Conservation (phyloP, 2,329 filamentous ascomycete genomes). For the Ramularia collo-cygni region DNA sequence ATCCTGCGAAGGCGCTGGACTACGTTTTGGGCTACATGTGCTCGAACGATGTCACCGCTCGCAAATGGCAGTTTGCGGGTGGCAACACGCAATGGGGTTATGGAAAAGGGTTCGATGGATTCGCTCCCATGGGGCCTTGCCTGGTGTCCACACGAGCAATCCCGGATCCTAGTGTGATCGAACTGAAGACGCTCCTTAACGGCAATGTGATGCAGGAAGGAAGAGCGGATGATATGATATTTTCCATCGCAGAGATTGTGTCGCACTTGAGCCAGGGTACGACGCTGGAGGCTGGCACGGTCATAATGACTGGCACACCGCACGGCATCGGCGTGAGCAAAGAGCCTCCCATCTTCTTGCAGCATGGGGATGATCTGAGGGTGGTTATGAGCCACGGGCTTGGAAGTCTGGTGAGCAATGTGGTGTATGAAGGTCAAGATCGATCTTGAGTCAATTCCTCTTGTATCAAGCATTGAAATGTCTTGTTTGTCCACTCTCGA, state of each 20-base stretch:
- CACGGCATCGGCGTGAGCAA: slow-evolving; percentile 17
- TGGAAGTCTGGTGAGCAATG: slow-evolving; percentile 9
- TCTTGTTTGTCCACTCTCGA: no score
- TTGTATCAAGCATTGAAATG: no score
- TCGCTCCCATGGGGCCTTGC: slow-evolving; percentile 6
- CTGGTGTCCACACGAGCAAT: slow-evolving; percentile 3
- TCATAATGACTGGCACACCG: slow-evolving; percentile 43
- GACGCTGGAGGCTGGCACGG: slow-evolving; percentile 20
- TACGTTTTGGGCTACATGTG: slow-evolving; percentile 5
- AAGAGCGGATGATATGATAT: slow-evolving; percentile 4
- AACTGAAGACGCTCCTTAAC: slow-evolving; percentile 6
- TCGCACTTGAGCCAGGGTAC: slow-evolving; percentile 5
- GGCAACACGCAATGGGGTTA: slow-evolving; percentile 6
- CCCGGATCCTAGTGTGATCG: slow-evolving; percentile 1
- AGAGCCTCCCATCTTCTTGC: slow-evolving; percentile 26
- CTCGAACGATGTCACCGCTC: slow-evolving; percentile 6
- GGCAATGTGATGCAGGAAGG: slow-evolving; percentile 3
- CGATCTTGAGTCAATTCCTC: no score
- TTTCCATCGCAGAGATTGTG: slow-evolving; percentile 5
- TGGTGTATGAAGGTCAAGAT: slow-evolving; percentile 11
- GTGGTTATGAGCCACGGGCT: slow-evolving; percentile 10
- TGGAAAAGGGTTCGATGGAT: slow-evolving; percentile 8
- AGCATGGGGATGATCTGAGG: slow-evolving; percentile 11
- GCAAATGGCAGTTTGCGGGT: slow-evolving; percentile 9
- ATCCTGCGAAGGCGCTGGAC: slow-evolving; percentile 20